Percentiles rank a stretch among this genome's conserved stretches.
Conservation (phyloP, 2,329 filamentous ascomycete genomes). For the Pochonia chlamydosporia region DNA sequence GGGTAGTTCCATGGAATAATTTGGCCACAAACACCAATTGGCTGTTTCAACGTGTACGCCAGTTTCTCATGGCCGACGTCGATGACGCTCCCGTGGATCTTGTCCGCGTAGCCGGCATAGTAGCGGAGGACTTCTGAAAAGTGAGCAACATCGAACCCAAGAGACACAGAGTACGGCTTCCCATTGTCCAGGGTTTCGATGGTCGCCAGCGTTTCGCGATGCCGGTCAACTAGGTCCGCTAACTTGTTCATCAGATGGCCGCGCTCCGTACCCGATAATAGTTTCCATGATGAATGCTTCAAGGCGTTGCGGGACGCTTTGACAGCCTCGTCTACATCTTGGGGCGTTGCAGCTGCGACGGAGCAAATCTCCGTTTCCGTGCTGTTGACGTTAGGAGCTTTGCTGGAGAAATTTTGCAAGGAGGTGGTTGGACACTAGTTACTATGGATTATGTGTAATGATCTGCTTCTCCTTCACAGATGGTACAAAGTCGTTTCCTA, state of each 20-base stretch:
- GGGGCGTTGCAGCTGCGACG: conserved; percentile 11
- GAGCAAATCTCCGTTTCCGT: conserved; percentile 12
- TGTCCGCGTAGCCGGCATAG: conserved; percentile 72
- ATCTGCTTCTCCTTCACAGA: conserved; percentile 60
- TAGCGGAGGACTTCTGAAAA: conserved; percentile 20
- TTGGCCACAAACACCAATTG: conserved; percentile 66
- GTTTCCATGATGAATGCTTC: conserved; percentile 59
- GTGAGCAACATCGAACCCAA: conserved; percentile 49
- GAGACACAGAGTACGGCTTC: conserved; percentile 54
- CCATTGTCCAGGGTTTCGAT: conserved; percentile 76
- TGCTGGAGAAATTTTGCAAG: background rate
- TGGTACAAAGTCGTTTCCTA: conserved; percentile 74
- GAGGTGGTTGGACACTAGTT: conserved; percentile 15
- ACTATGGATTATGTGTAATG: conserved; percentile 65
- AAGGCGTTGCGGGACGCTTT: conserved; percentile 55
- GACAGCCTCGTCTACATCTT: conserved; percentile 15
- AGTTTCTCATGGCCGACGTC: conserved; percentile 67
- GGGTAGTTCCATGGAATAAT: conserved; percentile 85
- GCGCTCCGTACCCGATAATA: conserved; percentile 56
- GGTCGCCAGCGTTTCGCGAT: conserved; percentile 40
- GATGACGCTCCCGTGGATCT: conserved; percentile 73
- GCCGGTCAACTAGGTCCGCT: conserved; percentile 49
- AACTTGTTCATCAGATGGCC: conserved; percentile 63
- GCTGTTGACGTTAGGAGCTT: conserved; percentile 1
- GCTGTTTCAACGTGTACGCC: conserved; percentile 57